phyloP scores from a whole-genome alignment of 2,329 filamentous ascomycete species.

The Zelopaecilomyces penicillatus region DNA sequence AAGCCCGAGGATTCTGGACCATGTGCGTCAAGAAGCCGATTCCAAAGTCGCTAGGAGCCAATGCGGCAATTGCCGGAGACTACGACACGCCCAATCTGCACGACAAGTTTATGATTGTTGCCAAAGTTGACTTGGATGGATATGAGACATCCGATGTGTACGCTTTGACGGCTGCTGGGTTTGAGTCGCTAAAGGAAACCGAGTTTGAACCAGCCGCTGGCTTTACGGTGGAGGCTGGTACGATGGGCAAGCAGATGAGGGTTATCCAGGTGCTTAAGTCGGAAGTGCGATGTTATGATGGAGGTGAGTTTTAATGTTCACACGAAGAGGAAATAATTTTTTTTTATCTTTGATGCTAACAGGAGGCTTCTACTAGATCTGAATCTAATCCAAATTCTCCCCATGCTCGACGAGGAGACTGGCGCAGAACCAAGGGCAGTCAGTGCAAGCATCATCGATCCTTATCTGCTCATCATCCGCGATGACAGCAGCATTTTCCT shows the following conservation, averaged over 20 bases:
- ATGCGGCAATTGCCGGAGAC: conserved; percentile 43
- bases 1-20: conserved; percentile 73
- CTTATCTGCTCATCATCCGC: conserved; percentile 72
- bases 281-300: conserved; percentile 85
- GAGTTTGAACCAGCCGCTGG: conserved; percentile 91
- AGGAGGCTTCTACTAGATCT: conserved; percentile 50
- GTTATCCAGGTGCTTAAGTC: conserved; percentile 82
- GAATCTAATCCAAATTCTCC: conserved; percentile 80
- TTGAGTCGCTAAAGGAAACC: conserved; percentile 69
- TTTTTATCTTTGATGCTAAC: not conserved
- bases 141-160: conserved; percentile 75
- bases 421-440: conserved; percentile 71
- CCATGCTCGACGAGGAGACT: conserved; percentile 85
- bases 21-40: conserved; percentile 60
- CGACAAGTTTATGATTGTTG: conserved; percentile 76
- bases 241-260: conserved; percentile 69
- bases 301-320: conserved; percentile 48
- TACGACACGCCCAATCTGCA: conserved; percentile 54
- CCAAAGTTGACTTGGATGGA: conserved; percentile 59
- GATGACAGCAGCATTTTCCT: conserved; percentile 77
- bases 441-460: conserved; percentile 77
- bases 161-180: conserved; percentile 60
- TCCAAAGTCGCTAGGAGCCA: conserved; percentile 48
- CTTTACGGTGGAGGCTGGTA: conserved; percentile 75
- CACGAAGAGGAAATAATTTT: not conserved